Evolutionary conservation across 176 grass and related monocot genomes (phyloP), one percentile per base, ranked within the genome.

Genomic region (Microstegium vimineum): DNA sequence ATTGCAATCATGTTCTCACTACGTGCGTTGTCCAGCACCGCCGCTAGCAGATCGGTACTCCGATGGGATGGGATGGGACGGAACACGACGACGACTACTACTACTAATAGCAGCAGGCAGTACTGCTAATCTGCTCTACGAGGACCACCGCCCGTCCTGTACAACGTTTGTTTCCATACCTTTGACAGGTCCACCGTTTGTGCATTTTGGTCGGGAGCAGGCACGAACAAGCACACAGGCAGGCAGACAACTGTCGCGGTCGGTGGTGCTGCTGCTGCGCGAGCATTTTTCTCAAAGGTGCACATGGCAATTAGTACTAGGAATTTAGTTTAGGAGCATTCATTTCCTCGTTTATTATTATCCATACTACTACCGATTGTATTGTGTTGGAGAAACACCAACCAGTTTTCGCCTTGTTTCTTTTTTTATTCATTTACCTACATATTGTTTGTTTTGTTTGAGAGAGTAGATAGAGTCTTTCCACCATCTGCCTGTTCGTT

Each of bases 111-210:
- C 1, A 65, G 62, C 5, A 36, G 36, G n/a, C 16, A n/a, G 10
- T 69, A 42, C 22, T 34, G 1, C 6, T n/a, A n/a, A n/a, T n/a
- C n/a, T 14, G 7, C 35, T 12, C 13, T 16, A 41, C 22, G 30
- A 63, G 84, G 84, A 80, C 57, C 76, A 80, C 57, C 75, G 51
- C 56, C 34, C 12, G 34, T 59, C 31, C 60, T 18, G 20, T 71
- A 75, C 70, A 81, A 72, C 43, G 66, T 78, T 78, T 42, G 42
- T 41, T 56, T 18, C 69, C 57, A 27, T 40, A 22, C 49, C 17
- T 52, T 52, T 52, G 57, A 16, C 35, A 72, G 43, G 42, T 20
- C 73, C 66, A 28, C 46, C 68, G 12, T 36, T 43, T 32, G 51
- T 68, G 60, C 49, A 22, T 22, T 22, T 5, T 22, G 54, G 27